These are phyloP conservation scores for Triticum timopheevii DNA, from an alignment of 176 grass and related monocot species.

Conservation along the genomic window DNA sequence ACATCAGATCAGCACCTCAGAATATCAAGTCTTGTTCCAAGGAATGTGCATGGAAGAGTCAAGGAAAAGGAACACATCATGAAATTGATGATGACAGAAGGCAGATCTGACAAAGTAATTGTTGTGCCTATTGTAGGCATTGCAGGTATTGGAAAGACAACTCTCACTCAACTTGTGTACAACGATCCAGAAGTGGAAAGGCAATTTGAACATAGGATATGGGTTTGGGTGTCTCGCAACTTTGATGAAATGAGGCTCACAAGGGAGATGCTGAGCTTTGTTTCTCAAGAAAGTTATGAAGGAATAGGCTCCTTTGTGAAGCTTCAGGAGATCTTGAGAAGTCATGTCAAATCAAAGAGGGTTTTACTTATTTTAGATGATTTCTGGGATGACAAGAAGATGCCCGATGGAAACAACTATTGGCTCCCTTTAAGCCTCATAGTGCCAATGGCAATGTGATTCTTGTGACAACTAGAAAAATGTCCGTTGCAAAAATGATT, in stretches of 20 bases:
- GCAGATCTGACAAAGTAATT: not conserved
- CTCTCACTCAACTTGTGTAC: not conserved
- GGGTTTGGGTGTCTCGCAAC: not conserved
- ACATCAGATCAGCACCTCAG: not conserved
- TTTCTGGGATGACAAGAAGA: not conserved
- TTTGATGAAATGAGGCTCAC: not conserved
- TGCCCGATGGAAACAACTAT: not conserved
- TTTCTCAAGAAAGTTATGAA: not conserved
- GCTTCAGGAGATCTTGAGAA: not conserved
- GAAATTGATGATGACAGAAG: not conserved
- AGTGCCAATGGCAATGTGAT: not conserved
- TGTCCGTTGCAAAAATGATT: slow-evolving; percentile 8
- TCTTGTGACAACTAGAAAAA: slow-evolving; percentile 21
- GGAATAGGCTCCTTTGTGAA: not conserved
- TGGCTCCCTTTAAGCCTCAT: not conserved
- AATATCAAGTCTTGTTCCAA: too few relatives aligned
- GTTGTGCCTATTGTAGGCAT: slow-evolving; percentile 27
- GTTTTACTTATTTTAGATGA: slow-evolving; percentile 23
- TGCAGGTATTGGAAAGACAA: not conserved
- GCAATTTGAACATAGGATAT: too few relatives aligned
- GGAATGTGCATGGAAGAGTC: not conserved
- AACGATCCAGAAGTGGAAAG: not conserved
- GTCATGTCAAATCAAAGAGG: not conserved
- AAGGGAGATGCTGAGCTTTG: not conserved
- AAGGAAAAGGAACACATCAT: not conserved